phyloP scores from a whole-genome alignment of 257 asterid species.

The Cruciata laevipes region DNA sequence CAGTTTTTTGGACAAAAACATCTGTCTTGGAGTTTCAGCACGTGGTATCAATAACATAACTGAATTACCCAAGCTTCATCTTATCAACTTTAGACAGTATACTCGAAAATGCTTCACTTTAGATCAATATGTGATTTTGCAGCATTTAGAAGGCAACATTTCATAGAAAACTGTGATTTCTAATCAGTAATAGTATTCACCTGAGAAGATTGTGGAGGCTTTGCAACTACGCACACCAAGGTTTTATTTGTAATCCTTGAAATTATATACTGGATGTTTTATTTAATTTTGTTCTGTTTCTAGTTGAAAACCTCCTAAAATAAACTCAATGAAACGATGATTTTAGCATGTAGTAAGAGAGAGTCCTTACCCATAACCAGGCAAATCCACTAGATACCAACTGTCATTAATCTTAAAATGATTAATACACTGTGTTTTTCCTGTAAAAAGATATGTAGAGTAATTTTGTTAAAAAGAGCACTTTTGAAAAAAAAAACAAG shows the following conservation, averaged over 20 bases:
- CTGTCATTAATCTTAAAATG: constrained; percentile 81
- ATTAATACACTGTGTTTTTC: constrained; percentile 98
- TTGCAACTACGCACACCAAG: not conserved
- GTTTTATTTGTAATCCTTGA: not conserved
- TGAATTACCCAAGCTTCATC: not conserved
- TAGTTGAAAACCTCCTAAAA: not conserved
- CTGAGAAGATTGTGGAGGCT: not conserved
- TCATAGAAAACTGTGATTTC: not conserved
- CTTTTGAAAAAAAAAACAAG: not conserved
- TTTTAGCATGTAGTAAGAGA: constrained; percentile 2
- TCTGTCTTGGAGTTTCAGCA: not conserved
- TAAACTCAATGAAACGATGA: not conserved
- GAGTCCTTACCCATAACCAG: constrained; percentile 85
- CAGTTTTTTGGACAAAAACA: not conserved
- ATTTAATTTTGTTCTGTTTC: not conserved
- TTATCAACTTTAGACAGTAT: not conserved
- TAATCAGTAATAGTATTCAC: not conserved
- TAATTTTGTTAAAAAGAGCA: not conserved
- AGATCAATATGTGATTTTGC: not conserved
- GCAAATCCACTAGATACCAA: constrained; percentile 97
- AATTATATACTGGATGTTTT: not conserved
- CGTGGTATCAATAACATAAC: not conserved
- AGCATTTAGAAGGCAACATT: not conserved
- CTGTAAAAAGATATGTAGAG: constrained; percentile 41
- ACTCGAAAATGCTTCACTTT: not conserved